Conservation (phyloP, 495 filamentous ascomycete species). For the Penicillium macrosclerotiorum region DNA sequence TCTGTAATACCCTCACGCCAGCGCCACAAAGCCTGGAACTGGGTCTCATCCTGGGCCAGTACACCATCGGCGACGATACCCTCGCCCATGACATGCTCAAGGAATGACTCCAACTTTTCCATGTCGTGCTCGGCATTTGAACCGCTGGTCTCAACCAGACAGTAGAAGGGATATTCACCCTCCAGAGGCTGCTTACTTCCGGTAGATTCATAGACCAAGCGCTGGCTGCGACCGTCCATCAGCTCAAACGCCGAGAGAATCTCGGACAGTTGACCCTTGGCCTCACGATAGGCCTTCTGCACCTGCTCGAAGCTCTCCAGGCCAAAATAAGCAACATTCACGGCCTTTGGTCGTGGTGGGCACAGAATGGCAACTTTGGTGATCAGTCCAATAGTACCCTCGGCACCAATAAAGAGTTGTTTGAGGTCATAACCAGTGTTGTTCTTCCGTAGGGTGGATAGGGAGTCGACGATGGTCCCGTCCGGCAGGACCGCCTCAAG, state of each 20-base stretch:
- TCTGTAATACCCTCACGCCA: conserved; percentile 95
- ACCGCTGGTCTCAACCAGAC: conserved; percentile 91
- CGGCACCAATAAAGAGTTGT: conserved; percentile 92
- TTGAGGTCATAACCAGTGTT: conserved; percentile 98
- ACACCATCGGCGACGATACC: conserved; percentile 85
- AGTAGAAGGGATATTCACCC: conserved; percentile 86
- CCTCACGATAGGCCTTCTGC: conserved; percentile 76
- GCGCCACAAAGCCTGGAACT: conserved; percentile 79
- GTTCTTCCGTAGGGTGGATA: conserved; percentile 88
- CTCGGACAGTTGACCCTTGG: conserved; percentile 86
- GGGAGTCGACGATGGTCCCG: conserved; percentile 85
- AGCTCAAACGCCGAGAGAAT: conserved; percentile 97
- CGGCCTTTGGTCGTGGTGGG: conserved; percentile 76
- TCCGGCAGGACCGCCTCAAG: conserved; percentile 91
- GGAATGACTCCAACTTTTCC: conserved; percentile 78
- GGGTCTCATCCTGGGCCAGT: conserved; percentile 87
- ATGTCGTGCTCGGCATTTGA: conserved; percentile 91
- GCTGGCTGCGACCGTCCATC: conserved; percentile 84
- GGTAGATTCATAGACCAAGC: conserved; percentile 68
- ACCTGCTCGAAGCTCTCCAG: conserved; percentile 84
- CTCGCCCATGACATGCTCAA: conserved; percentile 86
- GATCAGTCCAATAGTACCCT: conserved; percentile 93
- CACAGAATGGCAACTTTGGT: conserved; percentile 87
- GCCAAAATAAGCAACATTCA: conserved; percentile 89
- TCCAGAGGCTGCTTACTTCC: conserved; percentile 78